phyloP scores from a whole-genome alignment of 208 protist genomes.

The Trypanosoma rangeli region DNA sequence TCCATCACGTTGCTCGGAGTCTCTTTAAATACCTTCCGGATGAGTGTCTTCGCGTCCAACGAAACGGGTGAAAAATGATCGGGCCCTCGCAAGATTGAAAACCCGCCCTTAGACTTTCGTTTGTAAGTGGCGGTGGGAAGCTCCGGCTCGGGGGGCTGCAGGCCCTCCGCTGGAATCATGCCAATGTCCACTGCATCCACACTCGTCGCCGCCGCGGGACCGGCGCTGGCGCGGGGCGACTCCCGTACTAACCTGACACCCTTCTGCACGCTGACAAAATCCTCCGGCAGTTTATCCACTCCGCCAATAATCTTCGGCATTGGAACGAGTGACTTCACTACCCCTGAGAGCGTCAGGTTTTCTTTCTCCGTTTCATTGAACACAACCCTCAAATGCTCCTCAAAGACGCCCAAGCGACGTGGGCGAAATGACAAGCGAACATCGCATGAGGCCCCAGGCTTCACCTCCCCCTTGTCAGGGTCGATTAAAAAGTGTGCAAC shows the following conservation, averaged over 20 bases:
- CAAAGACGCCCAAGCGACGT: slow-evolving; percentile 73
- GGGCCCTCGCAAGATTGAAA: slow-evolving; percentile 18
- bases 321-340: slow-evolving; percentile 36
- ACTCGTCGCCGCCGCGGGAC: slow-evolving; percentile 12
- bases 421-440: slow-evolving; percentile 84
- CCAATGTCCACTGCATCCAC: slow-evolving; percentile 68
- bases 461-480: slow-evolving; percentile 48
- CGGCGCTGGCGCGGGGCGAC: neutral
- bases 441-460: slow-evolving; percentile 33
- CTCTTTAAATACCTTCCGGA: slow-evolving; percentile 82
- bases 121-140: slow-evolving; percentile 9
- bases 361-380: slow-evolving; percentile 73
- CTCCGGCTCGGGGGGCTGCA: slow-evolving; percentile 58
- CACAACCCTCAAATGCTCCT: slow-evolving; percentile 51
- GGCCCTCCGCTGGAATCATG: slow-evolving; percentile 81
- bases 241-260: slow-evolving; percentile 2
- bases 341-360: slow-evolving; percentile 54
- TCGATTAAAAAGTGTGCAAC: slow-evolving; percentile 81
- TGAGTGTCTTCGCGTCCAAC: slow-evolving; percentile 80
- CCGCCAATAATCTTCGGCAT: slow-evolving; percentile 32
- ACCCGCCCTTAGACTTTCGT: slow-evolving; percentile 25
- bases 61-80: slow-evolving; percentile 51
- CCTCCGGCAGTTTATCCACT: slow-evolving; percentile 46
- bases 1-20: slow-evolving; percentile 78
- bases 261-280: slow-evolving; percentile 49